Evolutionary conservation across 345 rosid species (phyloP).

Genomic region (Camelina sativa): DNA sequence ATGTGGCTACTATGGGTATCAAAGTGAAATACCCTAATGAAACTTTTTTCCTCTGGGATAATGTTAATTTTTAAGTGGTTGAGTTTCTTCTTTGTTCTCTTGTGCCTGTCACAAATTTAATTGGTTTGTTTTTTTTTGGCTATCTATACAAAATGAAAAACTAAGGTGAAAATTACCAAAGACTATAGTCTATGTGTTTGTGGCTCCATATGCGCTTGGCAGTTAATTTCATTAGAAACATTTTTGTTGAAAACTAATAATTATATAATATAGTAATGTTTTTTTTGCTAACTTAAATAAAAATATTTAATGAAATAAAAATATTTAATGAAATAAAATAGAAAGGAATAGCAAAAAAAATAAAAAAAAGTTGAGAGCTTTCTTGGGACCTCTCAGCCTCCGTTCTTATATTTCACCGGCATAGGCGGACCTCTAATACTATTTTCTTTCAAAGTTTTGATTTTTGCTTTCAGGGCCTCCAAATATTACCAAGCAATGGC

Average conservation of each 20-base stretch:
- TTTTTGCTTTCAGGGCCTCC: background rate
- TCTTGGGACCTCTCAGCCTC: background rate
- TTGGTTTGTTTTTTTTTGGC: background rate
- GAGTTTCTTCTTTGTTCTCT: background rate
- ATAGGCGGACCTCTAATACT: too few species aligned
- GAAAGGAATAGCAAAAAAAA: background rate
- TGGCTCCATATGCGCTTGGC: too few species aligned
- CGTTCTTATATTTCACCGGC: too few species aligned
- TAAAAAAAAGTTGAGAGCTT: background rate
- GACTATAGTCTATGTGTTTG: background rate
- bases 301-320: too few species aligned
- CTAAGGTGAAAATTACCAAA: background rate
- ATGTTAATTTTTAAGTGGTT: background rate
- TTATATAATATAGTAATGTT: too few species aligned
- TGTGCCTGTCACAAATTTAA: background rate
- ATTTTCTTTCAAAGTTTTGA: too few species aligned
- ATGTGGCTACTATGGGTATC: slow-evolving; percentile 34
- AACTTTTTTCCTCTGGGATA: slow-evolving; percentile 20
- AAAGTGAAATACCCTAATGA: slow-evolving; percentile 22
- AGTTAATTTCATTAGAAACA: too few species aligned
- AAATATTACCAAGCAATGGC: slow-evolving; percentile 48
- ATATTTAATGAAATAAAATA: too few species aligned
- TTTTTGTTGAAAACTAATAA: too few species aligned
- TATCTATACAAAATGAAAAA: background rate
- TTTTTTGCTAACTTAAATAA: too few species aligned